Conservation (phyloP, 495 filamentous ascomycete genomes). For the Glarea lozoyensis region DNA sequence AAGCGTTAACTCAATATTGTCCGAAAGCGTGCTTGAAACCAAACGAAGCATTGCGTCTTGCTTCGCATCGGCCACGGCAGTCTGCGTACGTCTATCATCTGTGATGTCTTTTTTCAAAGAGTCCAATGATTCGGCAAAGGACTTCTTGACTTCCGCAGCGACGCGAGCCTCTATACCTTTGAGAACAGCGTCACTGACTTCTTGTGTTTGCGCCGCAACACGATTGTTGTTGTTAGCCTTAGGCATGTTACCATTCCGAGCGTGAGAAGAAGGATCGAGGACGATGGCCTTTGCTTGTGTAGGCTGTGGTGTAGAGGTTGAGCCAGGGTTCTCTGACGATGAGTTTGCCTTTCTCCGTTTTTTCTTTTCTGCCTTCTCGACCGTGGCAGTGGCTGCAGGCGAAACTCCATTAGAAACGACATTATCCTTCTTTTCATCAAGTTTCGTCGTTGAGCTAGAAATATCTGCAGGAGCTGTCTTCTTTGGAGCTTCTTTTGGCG, state of each 20-base stretch:
- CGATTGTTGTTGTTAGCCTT: constrained; percentile 6
- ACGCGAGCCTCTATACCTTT: constrained; percentile 37
- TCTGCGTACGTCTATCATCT: constrained; percentile 27
- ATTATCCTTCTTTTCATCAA: constrained; percentile 31
- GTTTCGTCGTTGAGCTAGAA: constrained; percentile 24
- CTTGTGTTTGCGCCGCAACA: constrained; percentile 25
- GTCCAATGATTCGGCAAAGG: constrained; percentile 33
- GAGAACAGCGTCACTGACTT: constrained; percentile 33
- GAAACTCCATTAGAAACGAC: constrained; percentile 5
- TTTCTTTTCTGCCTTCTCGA: constrained; percentile 19
- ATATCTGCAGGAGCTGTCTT: constrained; percentile 13
- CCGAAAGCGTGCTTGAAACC: constrained; percentile 77
- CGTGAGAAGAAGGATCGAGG: constrained; percentile 15
- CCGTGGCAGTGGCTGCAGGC: constrained; percentile 4
- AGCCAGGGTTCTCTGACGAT: constrained; percentile 1
- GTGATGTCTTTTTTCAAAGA: constrained; percentile 33
- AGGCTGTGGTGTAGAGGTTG: constrained; percentile 1
- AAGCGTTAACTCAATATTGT: constrained; percentile 81
- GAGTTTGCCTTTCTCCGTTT: constrained; percentile 18
- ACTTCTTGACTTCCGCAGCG: constrained; percentile 30
- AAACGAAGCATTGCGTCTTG: constrained; percentile 76
- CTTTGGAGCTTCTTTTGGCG: constrained; percentile 12
- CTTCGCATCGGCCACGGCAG: constrained; percentile 39
- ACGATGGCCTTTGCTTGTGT: constrained; percentile 18
- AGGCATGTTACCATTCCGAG: constrained; percentile 11